Evolutionary conservation across 176 grass and related monocot species (phyloP).

Genomic region (Juncus inflexus): DNA sequence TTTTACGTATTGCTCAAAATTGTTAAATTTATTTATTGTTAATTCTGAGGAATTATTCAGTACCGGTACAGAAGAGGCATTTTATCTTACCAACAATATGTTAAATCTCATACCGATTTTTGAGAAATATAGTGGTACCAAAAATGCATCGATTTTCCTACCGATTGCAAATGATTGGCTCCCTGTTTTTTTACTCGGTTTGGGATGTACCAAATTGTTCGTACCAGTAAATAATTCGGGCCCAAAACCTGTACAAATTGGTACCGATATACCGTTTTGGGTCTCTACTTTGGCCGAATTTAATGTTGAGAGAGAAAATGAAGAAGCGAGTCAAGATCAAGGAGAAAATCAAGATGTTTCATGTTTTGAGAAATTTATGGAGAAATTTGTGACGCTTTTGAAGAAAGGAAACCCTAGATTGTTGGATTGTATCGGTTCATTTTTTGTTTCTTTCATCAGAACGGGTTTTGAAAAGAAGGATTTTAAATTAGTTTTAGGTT

Average conservation of each 20-base stretch:
- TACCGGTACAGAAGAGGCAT: slow-evolving; percentile 41
- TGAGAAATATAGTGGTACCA: slow-evolving; percentile 46
- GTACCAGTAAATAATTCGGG: slow-evolving; percentile 26
- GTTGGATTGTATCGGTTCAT: slow-evolving; percentile 47
- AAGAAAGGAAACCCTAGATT: slow-evolving; percentile 74
- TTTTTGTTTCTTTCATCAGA: slow-evolving; percentile 42
- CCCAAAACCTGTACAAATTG: slow-evolving; percentile 26
- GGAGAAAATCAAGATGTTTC: slow-evolving; percentile 28
- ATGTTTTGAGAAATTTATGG: slow-evolving; percentile 49
- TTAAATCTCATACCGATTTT: slow-evolving; percentile 61
- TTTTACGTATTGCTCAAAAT: slow-evolving; percentile 73
- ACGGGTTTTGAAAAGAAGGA: slow-evolving; percentile 38
- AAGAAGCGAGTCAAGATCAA: slow-evolving; percentile 32
- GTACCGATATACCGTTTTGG: slow-evolving; percentile 60
- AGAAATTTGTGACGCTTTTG: slow-evolving; percentile 46
- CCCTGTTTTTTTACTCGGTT: slow-evolving; percentile 62
- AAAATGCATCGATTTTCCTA: slow-evolving; percentile 38
- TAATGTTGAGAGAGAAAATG: slow-evolving; percentile 37
- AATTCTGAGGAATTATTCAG: slow-evolving; percentile 32
- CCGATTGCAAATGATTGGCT: slow-evolving; percentile 71
- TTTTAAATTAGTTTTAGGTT: slow-evolving; percentile 43
- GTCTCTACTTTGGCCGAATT: slow-evolving; percentile 46
- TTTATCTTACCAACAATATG: slow-evolving; percentile 74
- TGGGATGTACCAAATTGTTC: slow-evolving; percentile 51
- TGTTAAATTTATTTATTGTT: slow-evolving; percentile 68